Percentiles rank a stretch among this genome's conserved stretches.
Evolutionary conservation across 805 yeast species (phyloP).

Genomic region (Saccharomycopsis sp.): DNA sequence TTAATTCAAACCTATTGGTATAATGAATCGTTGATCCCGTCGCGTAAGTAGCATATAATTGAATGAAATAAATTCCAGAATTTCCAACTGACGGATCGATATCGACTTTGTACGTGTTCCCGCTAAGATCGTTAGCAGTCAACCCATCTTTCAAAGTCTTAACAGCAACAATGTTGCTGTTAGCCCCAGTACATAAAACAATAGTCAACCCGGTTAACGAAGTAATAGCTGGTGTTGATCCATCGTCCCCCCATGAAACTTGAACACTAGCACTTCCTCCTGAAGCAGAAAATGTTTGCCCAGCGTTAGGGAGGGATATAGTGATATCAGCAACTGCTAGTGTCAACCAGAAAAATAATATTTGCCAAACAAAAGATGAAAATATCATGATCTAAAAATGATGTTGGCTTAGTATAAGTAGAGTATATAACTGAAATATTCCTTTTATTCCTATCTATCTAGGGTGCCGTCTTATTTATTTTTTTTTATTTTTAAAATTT

Average conservation of each 20-base stretch:
- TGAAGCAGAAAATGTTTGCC: constrained; percentile 23
- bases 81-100: neutral
- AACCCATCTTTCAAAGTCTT: neutral
- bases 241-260: constrained; percentile 50
- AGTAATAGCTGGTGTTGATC: constrained; percentile 37
- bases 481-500: no score
- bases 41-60: constrained; percentile 43
- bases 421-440: no score
- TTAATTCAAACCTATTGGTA: constrained; percentile 54
- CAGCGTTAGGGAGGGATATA: constrained; percentile 25
- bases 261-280: constrained; percentile 27
- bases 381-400: no score
- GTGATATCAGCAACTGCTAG: constrained; percentile 28
- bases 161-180: constrained; percentile 32
- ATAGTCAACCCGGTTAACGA: constrained; percentile 43
- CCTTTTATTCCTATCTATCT: no score
- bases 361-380: neutral
- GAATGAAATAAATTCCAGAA: constrained; percentile 64
- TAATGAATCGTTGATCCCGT: constrained; percentile 51
- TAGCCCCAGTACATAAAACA: constrained; percentile 61
- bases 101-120: neutral
- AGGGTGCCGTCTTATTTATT: no score
- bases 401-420: no score
- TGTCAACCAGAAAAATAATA: no score
- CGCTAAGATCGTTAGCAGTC: neutral